Conservation (phyloP, 2,329 filamentous ascomycete genomes). For the Allantophomopsis cytisporea region DNA sequence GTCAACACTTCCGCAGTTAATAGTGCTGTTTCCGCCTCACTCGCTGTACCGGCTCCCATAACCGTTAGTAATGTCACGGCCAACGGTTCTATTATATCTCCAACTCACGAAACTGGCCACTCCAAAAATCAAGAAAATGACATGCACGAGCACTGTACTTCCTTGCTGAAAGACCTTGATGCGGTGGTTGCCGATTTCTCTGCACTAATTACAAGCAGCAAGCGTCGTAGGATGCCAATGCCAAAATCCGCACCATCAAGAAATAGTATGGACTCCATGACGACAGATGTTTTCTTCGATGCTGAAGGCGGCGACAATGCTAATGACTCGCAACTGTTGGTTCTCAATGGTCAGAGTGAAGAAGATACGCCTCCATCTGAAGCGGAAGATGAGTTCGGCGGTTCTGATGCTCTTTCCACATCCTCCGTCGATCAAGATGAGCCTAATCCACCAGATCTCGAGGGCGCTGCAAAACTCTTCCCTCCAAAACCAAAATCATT, state of each 20-base stretch:
- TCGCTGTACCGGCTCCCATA: constrained; percentile 11
- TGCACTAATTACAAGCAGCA: constrained; percentile 62
- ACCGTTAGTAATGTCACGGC: constrained; percentile 10
- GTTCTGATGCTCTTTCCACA: constrained; percentile 44
- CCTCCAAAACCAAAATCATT: constrained; percentile 66
- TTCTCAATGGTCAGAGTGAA: constrained; percentile 55
- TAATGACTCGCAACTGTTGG: constrained; percentile 57
- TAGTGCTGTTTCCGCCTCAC: constrained; percentile 10
- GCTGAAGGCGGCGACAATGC: constrained; percentile 54
- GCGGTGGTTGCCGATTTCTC: constrained; percentile 74
- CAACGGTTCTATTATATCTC: constrained; percentile 7
- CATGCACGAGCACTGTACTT: constrained; percentile 71
- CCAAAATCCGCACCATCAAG: constrained; percentile 31
- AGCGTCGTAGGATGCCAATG: constrained; percentile 52
- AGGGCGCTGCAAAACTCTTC: constrained; percentile 58
- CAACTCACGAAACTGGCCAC: constrained; percentile 21
- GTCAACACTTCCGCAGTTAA: constrained; percentile 9
- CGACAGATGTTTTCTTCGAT: constrained; percentile 89
- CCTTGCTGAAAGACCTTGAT: constrained; percentile 75
- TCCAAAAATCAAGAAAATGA: constrained; percentile 32
- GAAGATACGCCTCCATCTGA: constrained; percentile 47
- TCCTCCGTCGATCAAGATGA: constrained; percentile 42
- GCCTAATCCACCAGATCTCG: constrained; percentile 26
- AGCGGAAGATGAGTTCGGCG: constrained; percentile 33
- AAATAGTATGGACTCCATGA: constrained; percentile 68